Evolutionary conservation across 768 basidiomycete species (phyloP), one percentile per base, ranked within the genome.

Genomic region (Boletellus sp.): DNA sequence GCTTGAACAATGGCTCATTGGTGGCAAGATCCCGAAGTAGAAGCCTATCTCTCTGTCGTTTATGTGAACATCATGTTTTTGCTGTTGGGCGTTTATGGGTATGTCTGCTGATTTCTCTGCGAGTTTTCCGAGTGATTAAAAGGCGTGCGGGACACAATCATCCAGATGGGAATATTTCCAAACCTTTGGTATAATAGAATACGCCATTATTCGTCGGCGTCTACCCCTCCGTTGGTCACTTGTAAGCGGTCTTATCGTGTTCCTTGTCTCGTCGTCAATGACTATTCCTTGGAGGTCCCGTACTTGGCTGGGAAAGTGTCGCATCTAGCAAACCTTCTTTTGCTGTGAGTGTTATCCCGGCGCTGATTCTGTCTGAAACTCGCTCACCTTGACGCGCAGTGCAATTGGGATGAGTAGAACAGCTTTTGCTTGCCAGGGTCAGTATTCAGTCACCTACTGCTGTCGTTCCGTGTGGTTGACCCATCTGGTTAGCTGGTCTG

Each of bases 81-180:
- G 10, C 16, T 55, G 11, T 26, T 62, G 24, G 64, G 65, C 0
- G 3, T 53, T n/a, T 53, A 54, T 26, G 55, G 49, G 64, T 65
- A 48, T 22, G 52, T 39, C 34, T 40, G 9, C 11, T 3, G 11
- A 28, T 10, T 3, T 28, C 8, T 28, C 28, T 28, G 28, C 28
- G 11, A 8, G 28, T 28, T 28, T 28, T 8, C 28, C 28, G 9
- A n/a, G 28, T 11, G 8, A 28, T 28, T 28, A 11, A 28, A 28
- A 28, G 11, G 9, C 28, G 28, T 11, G 11, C 11, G 4, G 28
- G 28, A 11, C 28, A 28, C 28, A 28, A 28, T 28, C 8, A 1
- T 45, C 24, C 32, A 67, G 64, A 6, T 66, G 64, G 65, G 56
- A 62, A 19, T 66, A 63, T 13, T n/a, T 58, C 4, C 49, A 42